phyloP scores from a whole-genome alignment of 768 basidiomycete genomes.

The Myochromella boudieri region DNA sequence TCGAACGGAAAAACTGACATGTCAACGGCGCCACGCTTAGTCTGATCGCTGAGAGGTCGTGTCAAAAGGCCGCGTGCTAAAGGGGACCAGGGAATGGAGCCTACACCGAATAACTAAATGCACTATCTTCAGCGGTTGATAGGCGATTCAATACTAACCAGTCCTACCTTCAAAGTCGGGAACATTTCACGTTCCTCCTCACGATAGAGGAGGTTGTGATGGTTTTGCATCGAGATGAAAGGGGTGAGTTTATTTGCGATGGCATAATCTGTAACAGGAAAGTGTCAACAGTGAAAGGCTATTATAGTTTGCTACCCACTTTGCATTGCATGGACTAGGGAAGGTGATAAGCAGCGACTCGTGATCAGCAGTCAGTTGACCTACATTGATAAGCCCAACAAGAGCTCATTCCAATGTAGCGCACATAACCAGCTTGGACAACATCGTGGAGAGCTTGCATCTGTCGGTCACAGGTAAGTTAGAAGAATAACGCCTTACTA shows the following conservation, averaged over 20 bases:
- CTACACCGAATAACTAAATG: slow-evolving; percentile 49
- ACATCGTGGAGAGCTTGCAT: slow-evolving; percentile 73
- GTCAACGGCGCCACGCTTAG: slow-evolving; percentile 39
- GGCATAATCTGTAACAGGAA: slow-evolving; percentile 52
- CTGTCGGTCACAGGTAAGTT: slow-evolving; percentile 21
- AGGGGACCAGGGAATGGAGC: slow-evolving; percentile 60
- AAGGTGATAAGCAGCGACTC: background rate
- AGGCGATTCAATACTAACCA: background rate
- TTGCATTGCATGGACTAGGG: slow-evolving; percentile 54
- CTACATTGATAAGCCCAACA: slow-evolving; percentile 57
- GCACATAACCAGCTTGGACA: slow-evolving; percentile 61
- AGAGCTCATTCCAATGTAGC: slow-evolving; percentile 61
- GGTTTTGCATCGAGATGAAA: slow-evolving; percentile 74
- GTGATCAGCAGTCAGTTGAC: slow-evolving; percentile 11
- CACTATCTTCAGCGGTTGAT: background rate
- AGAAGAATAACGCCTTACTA: background rate
- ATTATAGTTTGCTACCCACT: slow-evolving; percentile 29
- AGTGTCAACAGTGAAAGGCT: background rate
- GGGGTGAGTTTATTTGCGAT: slow-evolving; percentile 55
- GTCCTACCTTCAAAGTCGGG: slow-evolving; percentile 50
- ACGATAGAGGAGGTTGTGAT: slow-evolving; percentile 58
- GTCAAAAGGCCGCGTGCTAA: slow-evolving; percentile 53
- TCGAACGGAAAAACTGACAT: slow-evolving; percentile 21
- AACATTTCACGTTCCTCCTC: slow-evolving; percentile 70
- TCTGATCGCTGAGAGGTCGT: slow-evolving; percentile 36